phyloP scores from a whole-genome alignment of 2,329 filamentous ascomycete species.

The Shiraia sp. region DNA sequence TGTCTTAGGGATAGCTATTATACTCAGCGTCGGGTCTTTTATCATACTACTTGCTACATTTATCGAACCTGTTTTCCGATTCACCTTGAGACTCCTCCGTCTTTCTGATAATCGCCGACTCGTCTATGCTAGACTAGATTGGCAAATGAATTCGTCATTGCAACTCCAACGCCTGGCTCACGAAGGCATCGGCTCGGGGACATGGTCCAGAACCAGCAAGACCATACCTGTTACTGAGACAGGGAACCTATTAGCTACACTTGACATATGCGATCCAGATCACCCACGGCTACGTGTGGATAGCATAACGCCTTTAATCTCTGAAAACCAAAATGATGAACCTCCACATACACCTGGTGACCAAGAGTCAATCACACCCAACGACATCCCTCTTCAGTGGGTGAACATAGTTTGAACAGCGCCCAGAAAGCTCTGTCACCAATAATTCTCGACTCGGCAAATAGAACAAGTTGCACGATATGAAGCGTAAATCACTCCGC shows the following conservation, averaged over 20 bases:
- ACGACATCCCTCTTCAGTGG: no score
- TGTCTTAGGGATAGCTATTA: conserved; percentile 10
- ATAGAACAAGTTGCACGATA: no score
- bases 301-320: no score
- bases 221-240: conserved; percentile 14
- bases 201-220: conserved; percentile 12
- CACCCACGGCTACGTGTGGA: conserved; percentile 6
- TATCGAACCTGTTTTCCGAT: conserved; percentile 2
- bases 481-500: no score
- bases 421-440: no score
- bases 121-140: conserved; percentile 17
- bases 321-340: no score
- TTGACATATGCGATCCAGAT: conserved; percentile 5
- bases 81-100: not conserved
- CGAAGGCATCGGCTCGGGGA: conserved; percentile 18
- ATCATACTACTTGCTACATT: conserved; percentile 7
- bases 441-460: no score
- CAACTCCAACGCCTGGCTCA: conserved; percentile 27
- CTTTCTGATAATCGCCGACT: no score
- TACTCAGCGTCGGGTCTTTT: conserved; percentile 4
- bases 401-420: no score
- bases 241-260: conserved; percentile 8
- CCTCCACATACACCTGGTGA: no score
- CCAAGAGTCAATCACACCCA: no score
- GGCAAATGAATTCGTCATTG: conserved; percentile 19